Evolutionary conservation across 331 rosid genomes (phyloP), one percentile per base, ranked within the genome.

Genomic region (Rosa hybrid): DNA sequence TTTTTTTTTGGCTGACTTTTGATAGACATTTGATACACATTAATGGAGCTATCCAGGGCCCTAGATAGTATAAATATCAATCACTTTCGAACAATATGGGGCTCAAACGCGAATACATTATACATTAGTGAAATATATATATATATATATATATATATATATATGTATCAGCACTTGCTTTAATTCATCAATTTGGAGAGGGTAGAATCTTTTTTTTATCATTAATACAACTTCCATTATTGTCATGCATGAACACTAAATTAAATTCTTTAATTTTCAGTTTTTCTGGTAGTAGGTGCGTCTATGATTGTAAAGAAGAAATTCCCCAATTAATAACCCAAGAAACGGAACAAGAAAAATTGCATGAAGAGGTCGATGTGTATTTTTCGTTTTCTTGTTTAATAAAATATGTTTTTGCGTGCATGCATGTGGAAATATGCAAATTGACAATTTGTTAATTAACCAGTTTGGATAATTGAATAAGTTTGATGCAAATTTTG

Each of bases 281-380:
- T 12, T 25, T 63, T 62, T 30, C 69, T 27, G 41, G 69, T 63
- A 63, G 69, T 63, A 63, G 69, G 69, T 63, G 68, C 68, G 41
- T 41, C 68, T 27, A 63, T 63, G 18, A 63, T 63, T 63, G 10
- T 14, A 60, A 14, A 16, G 3, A 20, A 54, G 65, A 59, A 59
- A 59, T 59, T 8, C 14, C 34, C 0, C 4, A 53, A n/a, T 59
- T n/a, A 8, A 59, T 12, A 21, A 59, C 12, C n/a, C 30, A 7
- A 59, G 27, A 59, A 59, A 54, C 23, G 7, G 25, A n/a, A 56
- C 1, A 0, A 16, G 6, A n/a, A n/a, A 56, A 56, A 7, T 7
- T 20, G 25, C 27, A 56, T 7, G 63, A 56, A 56, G 27, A 54
- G 23, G 34, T 59, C 65, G 21, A 59, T 59, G 65, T 50, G 23